Base-by-base conservation (phyloP, 768 basidiomycete genomes). In the Tricholoma flavovirens region DNA sequence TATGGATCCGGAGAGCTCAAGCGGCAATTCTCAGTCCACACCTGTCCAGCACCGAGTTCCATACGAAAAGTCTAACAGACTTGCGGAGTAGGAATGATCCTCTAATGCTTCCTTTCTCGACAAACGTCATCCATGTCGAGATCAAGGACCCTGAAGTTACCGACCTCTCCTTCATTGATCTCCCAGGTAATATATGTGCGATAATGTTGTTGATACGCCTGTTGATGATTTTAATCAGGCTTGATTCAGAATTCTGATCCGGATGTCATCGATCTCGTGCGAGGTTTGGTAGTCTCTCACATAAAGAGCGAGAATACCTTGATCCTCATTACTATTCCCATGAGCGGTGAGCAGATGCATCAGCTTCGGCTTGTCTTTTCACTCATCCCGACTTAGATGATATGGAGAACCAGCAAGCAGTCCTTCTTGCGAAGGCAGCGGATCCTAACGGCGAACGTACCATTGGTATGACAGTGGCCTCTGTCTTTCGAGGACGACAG, bases 1-100 rank as follows among this genome's bases (percentile, higher is more conserved):
- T 77, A 2, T 74, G 73, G 68, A 71, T 87, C 11, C 76, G 83
- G 24, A 73, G 84, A 3, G 84, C 86, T 0, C 85, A 87, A 61
- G 74, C 77, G 0, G 84, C 84, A 0, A 73, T 84, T 21, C 70
- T 87, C 8, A 75, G 76, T 53, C 80, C 80, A 0, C 66, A 71
- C 10, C 53, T 74, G 10, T 51, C 69, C 6, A 54, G 36, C 11
- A 36, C 56, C 1, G 62, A 67, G 1, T 73, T 71, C 53, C 36
- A 54, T 19, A 60, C 36, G n/a, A 71, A 71, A 58, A 60, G 64
- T 0, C 60, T 56, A 36, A 56, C 53, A 0, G 68, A 71, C 29
- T 45, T 74, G 30, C 61, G 55, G 43, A 51, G 54, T 5, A 24
- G 14, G 22, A 46, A 9, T 5, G 45, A 24, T 17, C 24, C 9